A percentile compares a stretch with the other conserved stretches of the same genome.
Evolutionary conservation across 1,139 yeast species (phyloP).

Genomic region (Cylindricascospora bacillispora): DNA sequence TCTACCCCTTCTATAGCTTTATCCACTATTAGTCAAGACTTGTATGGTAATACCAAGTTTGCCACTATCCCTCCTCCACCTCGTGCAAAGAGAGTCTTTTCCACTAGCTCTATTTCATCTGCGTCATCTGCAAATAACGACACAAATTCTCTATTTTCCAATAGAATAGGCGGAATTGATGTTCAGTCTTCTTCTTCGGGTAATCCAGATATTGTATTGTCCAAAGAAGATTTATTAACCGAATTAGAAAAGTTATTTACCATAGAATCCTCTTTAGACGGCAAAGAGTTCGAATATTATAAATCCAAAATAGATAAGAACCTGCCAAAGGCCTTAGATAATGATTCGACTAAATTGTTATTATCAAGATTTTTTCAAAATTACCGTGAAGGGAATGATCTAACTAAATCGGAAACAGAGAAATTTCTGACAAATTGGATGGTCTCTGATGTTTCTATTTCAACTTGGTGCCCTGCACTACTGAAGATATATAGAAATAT

Average conservation of each 20-base stretch:
- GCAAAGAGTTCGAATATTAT: conserved; percentile 19
- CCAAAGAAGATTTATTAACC: no score
- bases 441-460: conserved; percentile 19
- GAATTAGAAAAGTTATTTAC: no score
- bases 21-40: no score
- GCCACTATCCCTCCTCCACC: conserved; percentile 4
- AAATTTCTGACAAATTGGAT: conserved; percentile 21
- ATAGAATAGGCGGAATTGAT: no score
- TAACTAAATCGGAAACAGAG: conserved; percentile 10
- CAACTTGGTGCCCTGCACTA: conserved; percentile 26
- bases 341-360: conserved; percentile 11
- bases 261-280: no score
- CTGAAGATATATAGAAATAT: conserved; percentile 20
- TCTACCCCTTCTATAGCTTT: conserved; percentile 1
- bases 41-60: conserved; percentile 1
- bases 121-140: no score
- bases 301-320: conserved; percentile 16
- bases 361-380: conserved; percentile 14
- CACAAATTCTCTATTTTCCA: no score
- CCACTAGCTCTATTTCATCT: no score
- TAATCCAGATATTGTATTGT: no score
- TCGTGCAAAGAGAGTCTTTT: background rate
- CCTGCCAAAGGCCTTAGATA: conserved; percentile 10
- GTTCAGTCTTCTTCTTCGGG: no score
- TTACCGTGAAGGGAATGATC: no score